Evolutionary conservation across 352 stramenopile species (phyloP).

Genomic region (Globisporangium solare): DNA sequence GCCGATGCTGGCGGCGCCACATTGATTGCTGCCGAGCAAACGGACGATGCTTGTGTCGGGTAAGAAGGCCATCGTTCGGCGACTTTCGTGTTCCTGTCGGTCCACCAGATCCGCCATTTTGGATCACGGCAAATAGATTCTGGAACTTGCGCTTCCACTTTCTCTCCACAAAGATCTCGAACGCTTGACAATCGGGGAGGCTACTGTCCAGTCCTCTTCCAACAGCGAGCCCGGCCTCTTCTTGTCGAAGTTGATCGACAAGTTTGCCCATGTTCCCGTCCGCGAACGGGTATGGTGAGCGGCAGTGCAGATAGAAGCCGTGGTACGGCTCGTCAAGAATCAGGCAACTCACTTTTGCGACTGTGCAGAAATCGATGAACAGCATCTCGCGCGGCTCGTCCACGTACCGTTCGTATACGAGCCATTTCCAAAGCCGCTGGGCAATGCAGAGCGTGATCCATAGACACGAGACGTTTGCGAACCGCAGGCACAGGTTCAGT

Average conservation of each 20-base stretch:
- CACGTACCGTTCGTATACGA: constrained; percentile 82
- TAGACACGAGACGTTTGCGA: constrained; percentile 85
- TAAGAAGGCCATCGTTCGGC: constrained; percentile 4
- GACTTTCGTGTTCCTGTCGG: background rate
- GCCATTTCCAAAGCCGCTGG: constrained; percentile 88
- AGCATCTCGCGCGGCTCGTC: constrained; percentile 59
- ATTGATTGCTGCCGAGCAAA: constrained; percentile 3
- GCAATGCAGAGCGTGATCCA: constrained; percentile 69
- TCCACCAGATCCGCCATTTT: constrained; percentile 11
- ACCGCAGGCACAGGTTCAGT: constrained; percentile 87
- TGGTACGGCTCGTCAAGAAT: constrained; percentile 91
- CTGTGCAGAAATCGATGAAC: constrained; percentile 94
- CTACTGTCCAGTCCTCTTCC: constrained; percentile 81
- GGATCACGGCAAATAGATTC: constrained; percentile 40
- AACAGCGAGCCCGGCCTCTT: constrained; percentile 82
- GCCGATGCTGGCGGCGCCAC: no score
- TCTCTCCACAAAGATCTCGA: constrained; percentile 90
- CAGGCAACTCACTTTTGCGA: constrained; percentile 91
- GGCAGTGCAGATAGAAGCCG: constrained; percentile 94
- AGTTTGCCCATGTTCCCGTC: constrained; percentile 93
- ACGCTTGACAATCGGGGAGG: constrained; percentile 84
- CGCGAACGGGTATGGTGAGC: constrained; percentile 89
- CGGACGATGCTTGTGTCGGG: constrained; percentile 8
- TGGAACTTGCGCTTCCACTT: constrained; percentile 85
- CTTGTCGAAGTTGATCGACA: constrained; percentile 87